Conservation (phyloP, 768 basidiomycete genomes). For the Trametes gibbosa region DNA sequence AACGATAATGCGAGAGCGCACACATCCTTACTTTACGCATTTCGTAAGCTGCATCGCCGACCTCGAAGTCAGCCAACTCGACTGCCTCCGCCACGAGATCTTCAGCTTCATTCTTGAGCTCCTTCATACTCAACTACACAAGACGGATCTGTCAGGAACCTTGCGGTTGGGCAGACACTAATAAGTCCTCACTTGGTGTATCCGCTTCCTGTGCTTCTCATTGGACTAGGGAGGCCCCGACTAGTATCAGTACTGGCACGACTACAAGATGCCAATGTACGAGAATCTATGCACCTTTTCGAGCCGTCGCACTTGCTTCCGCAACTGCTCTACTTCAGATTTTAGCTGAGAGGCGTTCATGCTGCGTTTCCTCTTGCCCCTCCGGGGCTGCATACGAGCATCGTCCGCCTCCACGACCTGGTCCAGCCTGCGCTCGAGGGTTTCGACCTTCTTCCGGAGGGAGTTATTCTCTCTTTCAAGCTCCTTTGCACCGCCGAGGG, state of each 20-base stretch:
- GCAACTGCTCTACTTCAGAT: constrained; percentile 22
- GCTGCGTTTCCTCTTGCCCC: constrained; percentile 10
- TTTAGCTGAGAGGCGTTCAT: constrained; percentile 15
- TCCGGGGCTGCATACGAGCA: constrained; percentile 22
- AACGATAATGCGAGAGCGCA: neutral
- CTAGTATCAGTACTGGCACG: neutral
- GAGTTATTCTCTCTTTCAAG: constrained; percentile 15
- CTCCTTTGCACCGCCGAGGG: constrained; percentile 8
- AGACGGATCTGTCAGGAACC: neutral
- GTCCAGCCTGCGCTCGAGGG: constrained; percentile 19
- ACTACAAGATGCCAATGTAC: neutral
- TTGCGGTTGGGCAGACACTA: neutral
- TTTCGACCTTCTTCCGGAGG: constrained; percentile 19
- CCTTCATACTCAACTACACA: constrained; percentile 30
- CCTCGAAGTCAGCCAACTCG: constrained; percentile 27
- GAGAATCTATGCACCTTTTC: constrained; percentile 25
- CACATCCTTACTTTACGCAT: constrained; percentile 41
- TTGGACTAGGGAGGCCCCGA: constrained; percentile 14
- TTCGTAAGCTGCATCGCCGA: constrained; percentile 33
- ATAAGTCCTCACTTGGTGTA: constrained; percentile 17
- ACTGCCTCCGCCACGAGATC: constrained; percentile 28
- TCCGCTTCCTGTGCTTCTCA: constrained; percentile 24
- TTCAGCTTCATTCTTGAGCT: constrained; percentile 37
- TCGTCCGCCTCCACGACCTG: constrained; percentile 19
- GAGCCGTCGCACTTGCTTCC: constrained; percentile 22